Conservation (phyloP, 352 stramenopile species). For the Phytophthora chlamydospora region DNA sequence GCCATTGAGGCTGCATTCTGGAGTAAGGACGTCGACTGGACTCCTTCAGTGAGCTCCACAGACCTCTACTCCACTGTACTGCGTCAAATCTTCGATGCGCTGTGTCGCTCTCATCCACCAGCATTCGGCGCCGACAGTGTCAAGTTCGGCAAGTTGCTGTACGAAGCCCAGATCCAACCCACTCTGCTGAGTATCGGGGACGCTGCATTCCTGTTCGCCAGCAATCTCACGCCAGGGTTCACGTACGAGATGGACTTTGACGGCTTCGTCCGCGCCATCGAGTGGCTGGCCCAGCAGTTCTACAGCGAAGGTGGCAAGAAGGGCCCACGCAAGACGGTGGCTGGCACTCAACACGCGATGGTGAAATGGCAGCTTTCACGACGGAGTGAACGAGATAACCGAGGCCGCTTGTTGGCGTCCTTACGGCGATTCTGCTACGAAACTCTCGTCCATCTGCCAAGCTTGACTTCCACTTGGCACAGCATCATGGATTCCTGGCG, state of each 20-base stretch:
- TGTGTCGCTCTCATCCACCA: slow-evolving; percentile 61
- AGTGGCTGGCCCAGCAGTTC: slow-evolving; percentile 44
- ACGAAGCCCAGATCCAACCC: slow-evolving; percentile 63
- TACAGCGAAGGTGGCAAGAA: slow-evolving; percentile 20
- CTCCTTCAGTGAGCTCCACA: slow-evolving; percentile 24
- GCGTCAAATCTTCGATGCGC: slow-evolving; percentile 43
- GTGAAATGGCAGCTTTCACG: slow-evolving; percentile 20
- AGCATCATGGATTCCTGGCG: slow-evolving; percentile 59
- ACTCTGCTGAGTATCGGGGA: slow-evolving; percentile 60
- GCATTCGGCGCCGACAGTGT: slow-evolving; percentile 62
- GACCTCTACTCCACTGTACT: slow-evolving; percentile 48
- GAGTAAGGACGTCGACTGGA: slow-evolving; percentile 68
- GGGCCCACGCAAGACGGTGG: not conserved
- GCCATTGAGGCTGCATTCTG: slow-evolving; percentile 58
- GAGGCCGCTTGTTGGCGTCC: slow-evolving; percentile 2
- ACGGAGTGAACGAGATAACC: slow-evolving; percentile 1
- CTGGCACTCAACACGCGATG: slow-evolving; percentile 25
- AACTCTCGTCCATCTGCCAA: slow-evolving; percentile 48
- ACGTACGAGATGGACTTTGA: slow-evolving; percentile 68
- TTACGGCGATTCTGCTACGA: slow-evolving; percentile 54
- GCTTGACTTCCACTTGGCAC: slow-evolving; percentile 45
- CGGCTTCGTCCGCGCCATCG: slow-evolving; percentile 51
- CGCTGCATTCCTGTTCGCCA: slow-evolving; percentile 66
- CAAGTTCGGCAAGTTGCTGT: slow-evolving; percentile 82
- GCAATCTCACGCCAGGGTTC: slow-evolving; percentile 41